These are phyloP conservation scores for Tricholoma furcatifolium DNA, from an alignment of 768 basidiomycete species.

Conservation along the genomic window DNA sequence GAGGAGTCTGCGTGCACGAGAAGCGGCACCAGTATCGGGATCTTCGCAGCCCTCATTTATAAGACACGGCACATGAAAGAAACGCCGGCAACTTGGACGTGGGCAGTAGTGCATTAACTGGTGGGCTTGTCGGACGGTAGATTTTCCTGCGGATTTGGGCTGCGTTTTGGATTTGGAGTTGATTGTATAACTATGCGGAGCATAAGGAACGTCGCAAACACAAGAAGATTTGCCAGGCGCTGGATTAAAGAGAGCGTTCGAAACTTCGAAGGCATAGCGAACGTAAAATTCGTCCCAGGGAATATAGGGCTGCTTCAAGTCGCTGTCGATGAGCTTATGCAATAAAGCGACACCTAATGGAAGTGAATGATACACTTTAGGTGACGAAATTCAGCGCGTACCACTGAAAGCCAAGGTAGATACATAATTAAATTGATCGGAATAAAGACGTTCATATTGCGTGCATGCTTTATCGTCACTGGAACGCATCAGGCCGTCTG, in stretches of 20 bases:
- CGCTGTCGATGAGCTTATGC: conserved; percentile 35
- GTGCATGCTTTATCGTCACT: conserved; percentile 42
- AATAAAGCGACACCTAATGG: conserved; percentile 34
- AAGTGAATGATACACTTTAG: background rate
- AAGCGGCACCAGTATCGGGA: conserved; percentile 6
- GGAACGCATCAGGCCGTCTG: too few relatives aligned
- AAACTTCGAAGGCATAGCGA: conserved; percentile 41
- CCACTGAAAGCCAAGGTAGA: conserved; percentile 46
- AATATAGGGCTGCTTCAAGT: conserved; percentile 39
- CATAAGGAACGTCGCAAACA: conserved; percentile 46
- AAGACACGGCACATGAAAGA: conserved; percentile 51
- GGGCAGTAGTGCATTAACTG: conserved; percentile 58
- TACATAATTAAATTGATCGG: conserved; percentile 49
- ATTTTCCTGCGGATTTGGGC: background rate
- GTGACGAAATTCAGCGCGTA: conserved; percentile 19
- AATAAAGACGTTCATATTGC: conserved; percentile 46
- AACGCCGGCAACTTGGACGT: conserved; percentile 42
- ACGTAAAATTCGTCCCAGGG: conserved; percentile 40
- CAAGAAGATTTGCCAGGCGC: conserved; percentile 39
- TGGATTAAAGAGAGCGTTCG: conserved; percentile 33
- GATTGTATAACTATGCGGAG: conserved; percentile 30
- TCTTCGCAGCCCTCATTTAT: conserved; percentile 23
- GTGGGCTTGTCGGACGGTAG: background rate
- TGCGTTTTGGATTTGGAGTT: background rate
- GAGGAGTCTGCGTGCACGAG: conserved; percentile 28